Evolutionary conservation across 768 basidiomycete species (phyloP).

Genomic region (Pisolithus albus): DNA sequence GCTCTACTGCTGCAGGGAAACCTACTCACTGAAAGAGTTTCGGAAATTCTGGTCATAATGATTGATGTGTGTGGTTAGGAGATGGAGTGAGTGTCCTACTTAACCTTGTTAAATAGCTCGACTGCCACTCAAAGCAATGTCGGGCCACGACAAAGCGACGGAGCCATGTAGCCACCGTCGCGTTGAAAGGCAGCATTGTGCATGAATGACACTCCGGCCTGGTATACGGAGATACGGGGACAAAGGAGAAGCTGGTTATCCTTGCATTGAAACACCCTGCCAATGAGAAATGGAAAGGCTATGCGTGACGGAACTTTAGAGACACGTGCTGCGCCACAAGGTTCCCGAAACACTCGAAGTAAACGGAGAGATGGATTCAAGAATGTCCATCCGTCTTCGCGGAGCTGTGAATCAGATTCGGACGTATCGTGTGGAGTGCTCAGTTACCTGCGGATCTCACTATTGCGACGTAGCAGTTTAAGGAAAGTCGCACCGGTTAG

Average conservation of each 20-base stretch:
- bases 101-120: slow-evolving; percentile 18
- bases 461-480: too few species aligned
- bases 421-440: background rate
- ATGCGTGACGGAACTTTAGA: background rate
- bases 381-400: too few species aligned
- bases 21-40: slow-evolving; percentile 23
- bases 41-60: slow-evolving; percentile 28
- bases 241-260: slow-evolving; percentile 1
- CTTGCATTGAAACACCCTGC: background rate
- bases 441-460: too few species aligned
- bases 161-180: slow-evolving; percentile 7
- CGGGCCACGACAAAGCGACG: slow-evolving; percentile 18
- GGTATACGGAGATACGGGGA: background rate
- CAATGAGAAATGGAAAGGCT: background rate
- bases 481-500: too few species aligned
- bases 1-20: background rate
- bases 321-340: slow-evolving; percentile 1
- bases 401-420: background rate
- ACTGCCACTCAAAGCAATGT: slow-evolving; percentile 22
- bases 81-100: background rate
- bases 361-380: background rate
- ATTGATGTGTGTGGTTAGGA: background rate
- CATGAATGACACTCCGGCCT: background rate
- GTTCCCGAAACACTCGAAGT: background rate
- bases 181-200: slow-evolving; percentile 5